Percentiles rank a stretch among this genome's conserved stretches.
Evolutionary conservation across 306 rosid genomes (phyloP).

Genomic region (Macrotyloma uniflorum): DNA sequence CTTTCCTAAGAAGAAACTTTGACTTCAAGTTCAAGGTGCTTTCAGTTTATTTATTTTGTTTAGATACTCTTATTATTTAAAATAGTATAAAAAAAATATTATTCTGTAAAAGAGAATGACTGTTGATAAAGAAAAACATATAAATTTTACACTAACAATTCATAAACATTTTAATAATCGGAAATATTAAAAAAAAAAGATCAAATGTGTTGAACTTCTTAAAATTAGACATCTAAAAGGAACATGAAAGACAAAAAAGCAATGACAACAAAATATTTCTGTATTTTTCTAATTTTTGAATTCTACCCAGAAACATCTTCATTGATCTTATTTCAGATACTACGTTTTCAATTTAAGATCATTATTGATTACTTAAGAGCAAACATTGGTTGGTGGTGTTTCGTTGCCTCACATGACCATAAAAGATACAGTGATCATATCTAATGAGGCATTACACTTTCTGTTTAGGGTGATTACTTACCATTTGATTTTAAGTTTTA

Average conservation of each 20-base stretch:
- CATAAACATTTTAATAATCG: neutral
- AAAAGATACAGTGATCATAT: neutral
- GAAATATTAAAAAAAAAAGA: neutral
- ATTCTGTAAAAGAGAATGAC: too few species aligned
- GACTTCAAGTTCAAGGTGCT: neutral
- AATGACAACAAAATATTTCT: too few species aligned
- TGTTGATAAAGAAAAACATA: too few species aligned
- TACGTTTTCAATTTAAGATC: conserved; percentile 5
- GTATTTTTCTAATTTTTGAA: too few species aligned
- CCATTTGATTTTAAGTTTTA: conserved; percentile 6
- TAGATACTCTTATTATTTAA: neutral
- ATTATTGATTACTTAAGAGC: neutral
- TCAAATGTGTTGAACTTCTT: neutral
- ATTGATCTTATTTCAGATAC: neutral
- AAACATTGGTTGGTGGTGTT: neutral
- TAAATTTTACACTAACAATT: too few species aligned
- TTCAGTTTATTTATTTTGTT: neutral
- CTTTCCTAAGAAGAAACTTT: neutral
- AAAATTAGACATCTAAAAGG: neutral
- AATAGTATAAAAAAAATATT: too few species aligned
- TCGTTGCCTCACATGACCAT: neutral
- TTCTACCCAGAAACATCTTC: neutral
- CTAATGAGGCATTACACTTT: neutral
- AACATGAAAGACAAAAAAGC: neutral
- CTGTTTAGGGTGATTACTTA: neutral